Base-by-base conservation (phyloP, 768 basidiomycete species). In the Rickenella mellea region DNA sequence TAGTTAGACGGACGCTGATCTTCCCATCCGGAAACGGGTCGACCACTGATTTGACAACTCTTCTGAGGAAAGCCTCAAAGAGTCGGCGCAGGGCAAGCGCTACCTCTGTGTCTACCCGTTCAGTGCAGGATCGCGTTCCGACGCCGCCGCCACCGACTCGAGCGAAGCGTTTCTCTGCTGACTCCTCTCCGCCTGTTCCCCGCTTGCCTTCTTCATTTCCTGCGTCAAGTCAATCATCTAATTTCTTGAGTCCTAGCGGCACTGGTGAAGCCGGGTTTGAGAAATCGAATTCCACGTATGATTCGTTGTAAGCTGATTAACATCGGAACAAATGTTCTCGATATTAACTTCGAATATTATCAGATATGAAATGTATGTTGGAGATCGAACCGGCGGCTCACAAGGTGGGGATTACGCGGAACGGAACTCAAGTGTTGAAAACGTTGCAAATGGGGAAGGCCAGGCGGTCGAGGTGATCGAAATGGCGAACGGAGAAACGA, bases 401-500 rank as follows among this genome's bases (percentile, higher is more conserved):
- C 33, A 36, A 36, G 33, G 33, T 36, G 19, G 24, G 33, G 33
- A 36, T 17, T 15, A 17, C 24, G 8, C 39, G 45, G 47, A 40
- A 41, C 29, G 39, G 29, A 26, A 44, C 42, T 29, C 33, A 21
- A 20, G 17, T 26, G 37, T 30, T 26, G 36, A 45, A 31, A 32
- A 25, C 6, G 24, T 27, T 22, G 28, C 39, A 2, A 27, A 30
- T 14, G 25, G 28, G 39, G 76, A 73, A 41, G 71, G 74, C 10
- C 74, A 80, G 37, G 86, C 80, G 4, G 64, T 90, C 24, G 84
- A 91, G 60, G 71, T 90, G 32, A 70, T 90, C 42, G 83, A 90
- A 55, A 64, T 88, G 53, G 83, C 84, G n/a, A 88, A 88, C 55
- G 88, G 88, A 19, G 80, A 89, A 56, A 86, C 83, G 6, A 79